These are phyloP conservation scores for Lodderomyces pseudojiufengensis DNA, from an alignment of 1,139 yeast genomes.

Conservation along the genomic window DNA sequence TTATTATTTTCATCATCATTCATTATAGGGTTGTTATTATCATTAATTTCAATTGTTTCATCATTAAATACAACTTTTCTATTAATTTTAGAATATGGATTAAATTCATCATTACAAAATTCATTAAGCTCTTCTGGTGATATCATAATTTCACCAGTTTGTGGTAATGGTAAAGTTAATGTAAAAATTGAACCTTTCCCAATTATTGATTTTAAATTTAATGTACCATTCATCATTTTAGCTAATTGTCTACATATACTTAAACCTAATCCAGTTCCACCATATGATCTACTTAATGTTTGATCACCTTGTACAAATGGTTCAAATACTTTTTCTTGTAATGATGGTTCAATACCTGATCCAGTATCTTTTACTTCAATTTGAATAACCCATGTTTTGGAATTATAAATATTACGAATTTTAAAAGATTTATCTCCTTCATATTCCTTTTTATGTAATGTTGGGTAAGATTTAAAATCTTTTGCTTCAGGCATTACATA, in stretches of 20 bases:
- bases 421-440: conserved; percentile 30
- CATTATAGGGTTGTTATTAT: no score
- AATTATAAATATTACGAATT: conserved; percentile 35
- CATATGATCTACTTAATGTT: conserved; percentile 83
- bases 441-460: conserved; percentile 11
- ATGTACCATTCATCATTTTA: conserved; percentile 80
- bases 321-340: conserved; percentile 84
- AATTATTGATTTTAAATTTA: conserved; percentile 61
- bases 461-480: conserved; percentile 11
- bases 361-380: conserved; percentile 87
- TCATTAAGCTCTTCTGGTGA: conserved; percentile 35
- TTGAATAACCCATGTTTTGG: conserved; percentile 60
- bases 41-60: conserved; percentile 14
- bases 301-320: conserved; percentile 98
- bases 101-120: conserved; percentile 45
- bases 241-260: conserved; percentile 92
- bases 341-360: conserved; percentile 79
- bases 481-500: conserved; percentile 10
- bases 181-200: conserved; percentile 82
- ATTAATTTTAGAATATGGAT: conserved; percentile 33
- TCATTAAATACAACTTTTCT: conserved; percentile 37
- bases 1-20: conserved; percentile 2
- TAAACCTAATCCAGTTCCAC: conserved; percentile 94
- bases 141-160: conserved; percentile 57
- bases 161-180: conserved; percentile 73